Percentiles rank a stretch among this genome's conserved stretches.
Conservation (phyloP, 1,284 basidiomycete genomes). For the Puccinia horiana region DNA sequence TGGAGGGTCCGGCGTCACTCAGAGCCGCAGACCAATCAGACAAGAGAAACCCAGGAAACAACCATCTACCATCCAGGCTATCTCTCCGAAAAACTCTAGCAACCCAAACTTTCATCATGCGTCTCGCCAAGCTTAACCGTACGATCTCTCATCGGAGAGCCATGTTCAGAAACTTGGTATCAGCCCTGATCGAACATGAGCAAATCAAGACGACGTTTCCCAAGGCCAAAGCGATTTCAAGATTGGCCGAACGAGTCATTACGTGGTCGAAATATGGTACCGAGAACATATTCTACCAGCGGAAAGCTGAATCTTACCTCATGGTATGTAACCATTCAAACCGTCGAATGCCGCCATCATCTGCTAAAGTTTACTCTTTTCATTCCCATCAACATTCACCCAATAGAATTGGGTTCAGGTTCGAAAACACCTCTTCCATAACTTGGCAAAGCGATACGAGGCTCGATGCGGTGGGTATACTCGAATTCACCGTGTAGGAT, state of each 20-base stretch:
- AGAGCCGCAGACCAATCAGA: too few relatives aligned
- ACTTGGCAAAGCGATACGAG: constrained; percentile 78
- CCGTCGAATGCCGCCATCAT: constrained; percentile 40
- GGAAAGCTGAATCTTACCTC: constrained; percentile 2
- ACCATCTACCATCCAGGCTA: background rate
- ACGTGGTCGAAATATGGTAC: constrained; percentile 17
- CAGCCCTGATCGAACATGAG: constrained; percentile 91
- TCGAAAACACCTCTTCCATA: constrained; percentile 77
- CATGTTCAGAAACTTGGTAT: constrained; percentile 76
- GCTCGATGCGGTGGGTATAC: constrained; percentile 90
- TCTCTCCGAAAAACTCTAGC: background rate
- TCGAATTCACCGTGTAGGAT: constrained; percentile 84
- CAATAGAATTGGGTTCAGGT: constrained; percentile 55
- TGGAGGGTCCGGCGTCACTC: too few relatives aligned
- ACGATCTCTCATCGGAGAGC: constrained; percentile 54
- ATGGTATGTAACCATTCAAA: constrained; percentile 8
- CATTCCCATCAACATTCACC: background rate
- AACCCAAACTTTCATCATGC: constrained; percentile 12
- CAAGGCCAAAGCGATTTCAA: constrained; percentile 88
- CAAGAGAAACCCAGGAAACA: too few relatives aligned
- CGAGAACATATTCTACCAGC: constrained; percentile 32
- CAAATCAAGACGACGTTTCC: constrained; percentile 94
- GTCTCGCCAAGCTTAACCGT: constrained; percentile 43
- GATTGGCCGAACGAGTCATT: constrained; percentile 85
- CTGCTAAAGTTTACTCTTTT: constrained; percentile 58